A percentile compares a stretch with the other conserved stretches of the same genome.
These are phyloP conservation scores for Pichia membranifaciens DNA, from an alignment of 805 yeast species.

Conservation along the genomic window DNA sequence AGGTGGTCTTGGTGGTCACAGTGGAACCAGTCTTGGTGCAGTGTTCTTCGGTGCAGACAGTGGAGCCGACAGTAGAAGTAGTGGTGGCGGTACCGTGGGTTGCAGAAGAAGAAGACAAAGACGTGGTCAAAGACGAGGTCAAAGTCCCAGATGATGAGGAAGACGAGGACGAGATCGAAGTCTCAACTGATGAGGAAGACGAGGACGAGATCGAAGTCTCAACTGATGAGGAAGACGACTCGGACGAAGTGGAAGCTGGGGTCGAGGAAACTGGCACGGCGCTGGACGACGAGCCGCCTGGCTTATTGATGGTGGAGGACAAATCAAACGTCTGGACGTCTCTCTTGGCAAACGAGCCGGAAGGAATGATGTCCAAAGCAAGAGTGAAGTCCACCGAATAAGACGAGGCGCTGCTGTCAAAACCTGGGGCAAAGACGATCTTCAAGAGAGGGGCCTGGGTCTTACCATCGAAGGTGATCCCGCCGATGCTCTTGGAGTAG, in stretches of 20 bases:
- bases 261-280: conserved; percentile 1
- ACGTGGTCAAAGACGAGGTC: conserved; percentile 6
- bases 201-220: conserved; percentile 10
- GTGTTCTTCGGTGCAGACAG: too few relatives aligned
- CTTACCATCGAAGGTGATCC: conserved; percentile 12
- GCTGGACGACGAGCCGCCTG: conserved; percentile 6
- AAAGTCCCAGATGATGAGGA: conserved; percentile 6
- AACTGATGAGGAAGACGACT: not conserved
- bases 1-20: conserved; percentile 1
- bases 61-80: too few relatives aligned
- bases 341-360: conserved; percentile 14
- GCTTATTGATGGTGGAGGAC: conserved; percentile 8
- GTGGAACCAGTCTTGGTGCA: too few relatives aligned
- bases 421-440: conserved; percentile 7
- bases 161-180: conserved; percentile 7
- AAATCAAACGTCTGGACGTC: conserved; percentile 14
- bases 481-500: conserved; percentile 2
- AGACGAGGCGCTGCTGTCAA: not conserved
- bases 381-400: conserved; percentile 8
- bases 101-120: conserved; percentile 1
- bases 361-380: conserved; percentile 11
- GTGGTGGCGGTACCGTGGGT: too few relatives aligned
- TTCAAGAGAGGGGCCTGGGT: conserved; percentile 15
- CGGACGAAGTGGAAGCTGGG: not conserved
- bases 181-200: not conserved